Evolutionary conservation across 2,329 filamentous ascomycete genomes (phyloP).

Genomic region (Hymenoscyphus albidus): DNA sequence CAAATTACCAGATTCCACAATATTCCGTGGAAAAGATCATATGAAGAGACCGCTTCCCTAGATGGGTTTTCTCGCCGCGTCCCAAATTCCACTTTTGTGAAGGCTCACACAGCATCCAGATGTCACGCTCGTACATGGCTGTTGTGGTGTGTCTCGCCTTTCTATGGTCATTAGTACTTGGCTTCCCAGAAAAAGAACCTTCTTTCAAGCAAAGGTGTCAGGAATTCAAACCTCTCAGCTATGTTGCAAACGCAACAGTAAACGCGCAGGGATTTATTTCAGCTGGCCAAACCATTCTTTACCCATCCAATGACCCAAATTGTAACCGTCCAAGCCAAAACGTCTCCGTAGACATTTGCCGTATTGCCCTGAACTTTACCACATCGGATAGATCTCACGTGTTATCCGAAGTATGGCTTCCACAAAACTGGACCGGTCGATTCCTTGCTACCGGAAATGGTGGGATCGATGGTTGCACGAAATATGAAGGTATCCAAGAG

Average conservation of each 20-base stretch:
- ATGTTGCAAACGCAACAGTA: constrained; percentile 15
- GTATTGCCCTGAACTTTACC: constrained; percentile 21
- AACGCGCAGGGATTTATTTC: constrained; percentile 14
- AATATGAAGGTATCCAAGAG: constrained; percentile 4
- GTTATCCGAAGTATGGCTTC: constrained; percentile 26
- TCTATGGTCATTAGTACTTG: neutral
- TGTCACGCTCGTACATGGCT: neutral
- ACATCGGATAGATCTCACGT: constrained; percentile 16
- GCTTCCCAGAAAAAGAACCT: neutral
- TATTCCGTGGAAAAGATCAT: neutral
- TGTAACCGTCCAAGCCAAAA: constrained; percentile 19
- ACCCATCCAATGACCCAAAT: constrained; percentile 13
- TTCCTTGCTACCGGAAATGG: constrained; percentile 39
- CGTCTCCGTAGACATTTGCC: constrained; percentile 20
- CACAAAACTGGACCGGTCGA: constrained; percentile 39
- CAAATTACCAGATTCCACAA: neutral
- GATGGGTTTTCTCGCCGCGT: neutral
- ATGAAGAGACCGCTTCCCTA: neutral
- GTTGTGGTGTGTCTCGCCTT: neutral
- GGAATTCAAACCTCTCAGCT: constrained; percentile 15
- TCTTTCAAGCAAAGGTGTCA: constrained; percentile 9
- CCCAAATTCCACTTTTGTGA: neutral
- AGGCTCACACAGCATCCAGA: neutral
- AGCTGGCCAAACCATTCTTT: constrained; percentile 11
- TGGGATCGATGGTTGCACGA: constrained; percentile 27